Evolutionary conservation across 345 rosid genomes (phyloP).

Genomic region (Salix dunnii): DNA sequence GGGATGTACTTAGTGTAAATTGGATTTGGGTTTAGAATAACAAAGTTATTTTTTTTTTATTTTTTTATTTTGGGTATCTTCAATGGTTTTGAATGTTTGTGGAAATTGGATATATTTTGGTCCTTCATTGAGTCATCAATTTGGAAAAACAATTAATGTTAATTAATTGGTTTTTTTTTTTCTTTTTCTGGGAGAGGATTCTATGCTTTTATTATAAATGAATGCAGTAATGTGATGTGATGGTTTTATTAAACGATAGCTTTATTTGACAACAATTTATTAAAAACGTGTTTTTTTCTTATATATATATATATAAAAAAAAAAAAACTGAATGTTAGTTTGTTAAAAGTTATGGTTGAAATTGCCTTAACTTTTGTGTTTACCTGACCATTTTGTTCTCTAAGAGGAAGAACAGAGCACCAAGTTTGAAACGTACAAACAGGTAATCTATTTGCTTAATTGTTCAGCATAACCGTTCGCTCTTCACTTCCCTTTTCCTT

Average conservation of each 20-base stretch:
- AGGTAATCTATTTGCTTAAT: slow-evolving; percentile 20
- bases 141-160: not conserved
- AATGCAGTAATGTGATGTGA: not conserved
- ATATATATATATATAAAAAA: no score
- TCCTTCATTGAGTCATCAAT: not conserved
- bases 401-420: slow-evolving; percentile 21
- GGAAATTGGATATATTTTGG: not conserved
- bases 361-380: not conserved
- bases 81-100: not conserved
- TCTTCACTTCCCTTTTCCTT: not conserved
- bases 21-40: not conserved
- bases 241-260: not conserved
- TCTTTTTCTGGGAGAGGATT: not conserved
- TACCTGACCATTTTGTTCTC: not conserved
- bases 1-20: no score
- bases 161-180: not conserved
- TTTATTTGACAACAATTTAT: not conserved
- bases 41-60: not conserved
- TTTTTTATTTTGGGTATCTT: not conserved
- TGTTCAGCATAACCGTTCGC: not conserved
- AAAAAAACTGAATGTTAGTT: no score
- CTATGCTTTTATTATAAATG: not conserved
- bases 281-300: no score
- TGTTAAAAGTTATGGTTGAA: not conserved
- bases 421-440: slow-evolving; percentile 10